phyloP scores from a whole-genome alignment of 73 alveolate genomes.

The Tetrahymena malaccensis region DNA sequence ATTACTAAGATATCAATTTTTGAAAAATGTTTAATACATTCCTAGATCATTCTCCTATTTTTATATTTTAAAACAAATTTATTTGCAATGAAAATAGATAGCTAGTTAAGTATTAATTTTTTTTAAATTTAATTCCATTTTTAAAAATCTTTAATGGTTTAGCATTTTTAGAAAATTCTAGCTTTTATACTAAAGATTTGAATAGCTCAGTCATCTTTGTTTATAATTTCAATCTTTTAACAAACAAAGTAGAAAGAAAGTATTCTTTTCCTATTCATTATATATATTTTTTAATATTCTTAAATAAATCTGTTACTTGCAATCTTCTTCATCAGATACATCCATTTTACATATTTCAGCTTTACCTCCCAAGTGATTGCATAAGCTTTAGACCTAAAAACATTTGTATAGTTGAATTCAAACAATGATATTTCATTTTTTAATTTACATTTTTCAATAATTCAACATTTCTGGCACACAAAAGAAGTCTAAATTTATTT shows the following conservation, averaged over 20 bases:
- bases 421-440: not conserved
- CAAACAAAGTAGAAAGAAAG: not conserved
- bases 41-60: conserved; percentile 8
- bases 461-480: conserved; percentile 49
- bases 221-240: not conserved
- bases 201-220: not conserved
- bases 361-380: conserved; percentile 23
- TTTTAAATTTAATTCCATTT: not conserved
- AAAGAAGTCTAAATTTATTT: conserved; percentile 11
- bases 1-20: conserved; percentile 24
- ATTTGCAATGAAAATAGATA: not conserved
- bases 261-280: no score
- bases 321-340: conserved; percentile 48
- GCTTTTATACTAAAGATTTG: not conserved
- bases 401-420: not conserved
- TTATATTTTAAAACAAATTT: not conserved
- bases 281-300: not conserved
- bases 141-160: not conserved
- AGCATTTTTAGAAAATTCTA: not conserved
- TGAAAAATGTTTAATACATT: not conserved
- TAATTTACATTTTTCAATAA: conserved; percentile 25
- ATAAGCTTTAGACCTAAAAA: not conserved
- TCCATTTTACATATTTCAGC: conserved; percentile 16
- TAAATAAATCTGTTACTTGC: conserved; percentile 33
- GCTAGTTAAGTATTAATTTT: no score